phyloP scores from a whole-genome alignment of 139 green algal species.

The Nannochloris sp. region DNA sequence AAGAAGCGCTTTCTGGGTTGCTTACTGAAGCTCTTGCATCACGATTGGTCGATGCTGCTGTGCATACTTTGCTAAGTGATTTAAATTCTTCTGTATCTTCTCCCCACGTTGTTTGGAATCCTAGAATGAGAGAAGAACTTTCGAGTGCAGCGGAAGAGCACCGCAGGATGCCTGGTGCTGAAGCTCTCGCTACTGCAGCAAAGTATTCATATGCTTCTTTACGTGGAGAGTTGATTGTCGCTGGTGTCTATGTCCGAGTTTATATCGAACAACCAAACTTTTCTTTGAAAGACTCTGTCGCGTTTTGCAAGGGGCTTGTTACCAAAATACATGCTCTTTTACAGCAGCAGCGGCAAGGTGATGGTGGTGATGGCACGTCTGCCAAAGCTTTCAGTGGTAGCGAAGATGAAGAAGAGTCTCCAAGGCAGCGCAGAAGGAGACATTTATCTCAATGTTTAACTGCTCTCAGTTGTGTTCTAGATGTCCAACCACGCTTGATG shows the following conservation, averaged over 20 bases:
- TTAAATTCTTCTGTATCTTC: conserved; percentile 55
- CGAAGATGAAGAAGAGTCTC: not conserved
- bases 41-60: conserved; percentile 50
- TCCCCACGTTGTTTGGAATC: conserved; percentile 83
- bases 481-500: conserved; percentile 53
- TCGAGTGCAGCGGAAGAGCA: conserved; percentile 39
- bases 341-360: not conserved
- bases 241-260: conserved; percentile 82
- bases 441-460: conserved; percentile 36
- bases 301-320: conserved; percentile 70
- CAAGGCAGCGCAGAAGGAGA: not conserved
- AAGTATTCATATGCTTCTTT: conserved; percentile 24
- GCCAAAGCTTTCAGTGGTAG: not conserved
- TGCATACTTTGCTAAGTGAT: conserved; percentile 50
- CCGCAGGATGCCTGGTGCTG: not conserved
- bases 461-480: conserved; percentile 49
- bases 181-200: conserved; percentile 1
- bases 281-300: conserved; percentile 41
- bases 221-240: conserved; percentile 69
- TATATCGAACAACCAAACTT: conserved; percentile 64
- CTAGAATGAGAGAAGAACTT: conserved; percentile 71
- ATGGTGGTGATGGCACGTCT: not conserved
- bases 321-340: conserved; percentile 25
- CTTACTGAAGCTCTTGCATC: conserved; percentile 72
- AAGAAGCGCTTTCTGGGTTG: conserved; percentile 48